These are phyloP conservation scores for Neostapfia colusana DNA, from an alignment of 176 grass and related monocot species.

Conservation along the genomic window DNA sequence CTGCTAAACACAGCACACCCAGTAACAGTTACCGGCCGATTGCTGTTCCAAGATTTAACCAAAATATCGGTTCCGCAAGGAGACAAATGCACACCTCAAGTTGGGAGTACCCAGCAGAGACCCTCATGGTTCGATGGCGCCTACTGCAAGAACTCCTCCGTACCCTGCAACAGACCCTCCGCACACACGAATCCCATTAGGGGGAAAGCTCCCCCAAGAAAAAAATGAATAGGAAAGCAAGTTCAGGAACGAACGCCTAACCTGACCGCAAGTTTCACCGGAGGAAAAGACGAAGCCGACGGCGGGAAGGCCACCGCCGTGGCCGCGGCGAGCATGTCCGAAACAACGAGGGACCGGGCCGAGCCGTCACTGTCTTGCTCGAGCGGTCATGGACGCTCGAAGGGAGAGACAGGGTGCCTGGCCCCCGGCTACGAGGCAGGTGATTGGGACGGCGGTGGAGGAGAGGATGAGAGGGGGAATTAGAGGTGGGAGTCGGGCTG, in stretches of 20 bases:
- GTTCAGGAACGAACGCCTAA: background rate
- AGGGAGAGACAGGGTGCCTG: background rate
- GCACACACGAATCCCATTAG: background rate
- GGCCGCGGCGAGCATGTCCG: background rate
- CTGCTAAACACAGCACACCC: background rate
- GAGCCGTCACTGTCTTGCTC: background rate
- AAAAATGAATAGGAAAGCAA: background rate
- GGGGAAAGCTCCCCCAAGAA: background rate
- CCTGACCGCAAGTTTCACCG: background rate
- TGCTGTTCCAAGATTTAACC: background rate
- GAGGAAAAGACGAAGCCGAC: background rate
- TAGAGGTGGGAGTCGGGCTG: no score
- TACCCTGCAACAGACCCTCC: background rate
- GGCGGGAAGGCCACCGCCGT: background rate
- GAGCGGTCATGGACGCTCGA: background rate
- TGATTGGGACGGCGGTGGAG: no score
- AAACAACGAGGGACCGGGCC: background rate
- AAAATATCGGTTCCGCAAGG: background rate
- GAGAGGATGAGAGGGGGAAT: no score
- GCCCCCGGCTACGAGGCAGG: background rate
- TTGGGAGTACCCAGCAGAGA: slow-evolving; percentile 40
- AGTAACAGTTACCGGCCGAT: background rate
- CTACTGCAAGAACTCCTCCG: slow-evolving; percentile 17
- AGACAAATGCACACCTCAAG: slow-evolving; percentile 43
- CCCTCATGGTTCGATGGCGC: background rate